Base-by-base conservation (phyloP, 805 yeast species). In the Dipodascus geniculatus region DNA sequence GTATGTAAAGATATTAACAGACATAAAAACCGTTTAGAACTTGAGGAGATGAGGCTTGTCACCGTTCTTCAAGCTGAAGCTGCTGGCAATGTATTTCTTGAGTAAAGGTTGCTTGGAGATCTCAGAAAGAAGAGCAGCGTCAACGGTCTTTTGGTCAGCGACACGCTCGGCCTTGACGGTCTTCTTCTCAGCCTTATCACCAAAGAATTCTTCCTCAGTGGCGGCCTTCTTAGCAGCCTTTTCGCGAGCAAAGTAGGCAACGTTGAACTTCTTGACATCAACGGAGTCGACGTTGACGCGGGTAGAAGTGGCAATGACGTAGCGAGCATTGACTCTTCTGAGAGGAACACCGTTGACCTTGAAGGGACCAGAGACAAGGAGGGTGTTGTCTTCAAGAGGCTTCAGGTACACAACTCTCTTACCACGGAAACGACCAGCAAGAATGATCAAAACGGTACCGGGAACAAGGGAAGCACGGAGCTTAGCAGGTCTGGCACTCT, bases 391-490 rank as follows among this genome's bases (percentile, higher is more conserved):
- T 79, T 89, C 96, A 72, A 93, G 82, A 76, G 85, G 78, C 85
- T 91, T 91, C 75, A 91, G 84, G 85, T 85, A 86, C 63, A 91
- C 98, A 68, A 93, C 99, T 80, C 98, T 90, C 87, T 91, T 93
- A 76, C 99, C 99, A 79, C 99, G 87, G 95, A 89, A 91, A 78
- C 96, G 88, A 74, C 99, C 99, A 70, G 98, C 97, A 73, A 91
- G 83, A 74, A 91, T 79, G 76, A 91, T 91, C 74, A 93, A 81
- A 66, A 91, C 97, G 71, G 97, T 86, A 75, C 99, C 99, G 76
- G 97, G 97, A 65, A 86, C 95, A 71, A 91, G 80, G 61, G 96
- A 85, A 70, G 95, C 81, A 77, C 98, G 89, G 76, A 93, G 82
- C 77, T 86, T 86, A 77, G 88, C 93, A 71, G 97, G 95, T 74